Base-by-base conservation (phyloP, 805 yeast species). In the Myxozyma kluyveri region DNA sequence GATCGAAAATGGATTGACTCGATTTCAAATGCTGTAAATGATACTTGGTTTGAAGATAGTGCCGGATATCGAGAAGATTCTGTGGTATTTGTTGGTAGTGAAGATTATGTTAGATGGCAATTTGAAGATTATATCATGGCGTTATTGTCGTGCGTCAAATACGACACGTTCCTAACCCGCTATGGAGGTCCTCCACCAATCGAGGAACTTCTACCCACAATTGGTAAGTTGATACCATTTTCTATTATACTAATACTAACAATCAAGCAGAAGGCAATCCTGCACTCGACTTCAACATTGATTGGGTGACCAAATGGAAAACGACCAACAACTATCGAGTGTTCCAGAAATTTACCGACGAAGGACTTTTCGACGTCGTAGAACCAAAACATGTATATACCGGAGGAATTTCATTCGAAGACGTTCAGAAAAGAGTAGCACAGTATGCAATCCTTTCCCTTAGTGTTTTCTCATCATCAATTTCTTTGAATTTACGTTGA, bases 81-180 rank as follows among this genome's bases (percentile, higher is more conserved):
- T 60, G 61, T 78, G 46, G 77, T 78, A 52, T 84, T 76, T 63
- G 69, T 70, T 40, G 91, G 91, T 2, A 82, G 87, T 60, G 98
- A 93, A 63, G 99, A 93, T 68, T 88, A 83, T 64, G 83, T 93
- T 29, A 72, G 98, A 47, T 78, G 82, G 69, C 88, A 83, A 62
- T 90, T 91, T 68, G 99, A 93, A 65, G 97, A 90, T 63, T 93
- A 93, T 64, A 69, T 90, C 23, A 77, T 85, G 52, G 88, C 95
- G 9, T 67, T 93, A 57, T 66, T 91, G 22, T 75, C 95, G 0
- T 76, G 86, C 23, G 81, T 79, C 21, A 85, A 95, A 67, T 86
- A 83, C 61, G 78, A 78, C 59, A 80, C 76, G 45, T 88, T 83
- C 62, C 60, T 78, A 9, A 66, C 63, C 2, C 64, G 61, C 47